phyloP scores from a whole-genome alignment of 345 rosid genomes.

The Pseudoturritis turrita region DNA sequence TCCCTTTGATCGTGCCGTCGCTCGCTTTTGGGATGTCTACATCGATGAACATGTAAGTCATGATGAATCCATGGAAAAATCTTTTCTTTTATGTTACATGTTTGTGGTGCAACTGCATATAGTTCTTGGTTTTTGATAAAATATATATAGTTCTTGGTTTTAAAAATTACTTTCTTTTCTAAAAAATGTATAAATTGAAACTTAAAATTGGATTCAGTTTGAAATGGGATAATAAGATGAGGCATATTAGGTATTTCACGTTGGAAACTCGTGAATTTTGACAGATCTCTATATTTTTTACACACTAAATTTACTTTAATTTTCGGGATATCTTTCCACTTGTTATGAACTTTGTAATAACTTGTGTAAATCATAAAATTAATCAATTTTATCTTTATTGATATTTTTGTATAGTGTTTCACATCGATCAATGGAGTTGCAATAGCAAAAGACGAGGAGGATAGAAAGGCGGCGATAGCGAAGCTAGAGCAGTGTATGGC shows the following conservation, averaged over 20 bases:
- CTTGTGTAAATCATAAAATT: not conserved
- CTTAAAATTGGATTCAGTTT: too few relatives aligned
- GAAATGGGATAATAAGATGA: too few relatives aligned
- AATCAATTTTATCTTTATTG: not conserved
- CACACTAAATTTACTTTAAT: too few relatives aligned
- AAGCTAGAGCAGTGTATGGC: conserved; percentile 40
- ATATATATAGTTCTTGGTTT: too few relatives aligned
- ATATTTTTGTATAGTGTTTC: conserved; percentile 38
- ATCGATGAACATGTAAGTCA: conserved; percentile 46
- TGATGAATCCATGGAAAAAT: not conserved
- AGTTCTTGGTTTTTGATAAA: too few relatives aligned
- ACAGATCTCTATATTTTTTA: too few relatives aligned
- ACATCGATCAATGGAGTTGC: conserved; percentile 39
- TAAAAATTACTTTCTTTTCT: too few relatives aligned
- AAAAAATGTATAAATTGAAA: too few relatives aligned
- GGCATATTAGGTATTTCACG: too few relatives aligned
- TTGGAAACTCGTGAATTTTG: too few relatives aligned
- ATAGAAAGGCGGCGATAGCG: conserved; percentile 30
- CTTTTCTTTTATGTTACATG: not conserved
- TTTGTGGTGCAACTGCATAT: not conserved
- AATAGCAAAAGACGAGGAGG: conserved; percentile 39
- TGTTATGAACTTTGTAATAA: not conserved
- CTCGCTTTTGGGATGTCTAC: conserved; percentile 35
- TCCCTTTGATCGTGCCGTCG: conserved; percentile 30
- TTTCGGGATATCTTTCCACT: not conserved